Percentiles rank a stretch among this genome's conserved stretches.
phyloP scores from a whole-genome alignment of 345 rosid genomes.

The Cardamine resedifolia region DNA sequence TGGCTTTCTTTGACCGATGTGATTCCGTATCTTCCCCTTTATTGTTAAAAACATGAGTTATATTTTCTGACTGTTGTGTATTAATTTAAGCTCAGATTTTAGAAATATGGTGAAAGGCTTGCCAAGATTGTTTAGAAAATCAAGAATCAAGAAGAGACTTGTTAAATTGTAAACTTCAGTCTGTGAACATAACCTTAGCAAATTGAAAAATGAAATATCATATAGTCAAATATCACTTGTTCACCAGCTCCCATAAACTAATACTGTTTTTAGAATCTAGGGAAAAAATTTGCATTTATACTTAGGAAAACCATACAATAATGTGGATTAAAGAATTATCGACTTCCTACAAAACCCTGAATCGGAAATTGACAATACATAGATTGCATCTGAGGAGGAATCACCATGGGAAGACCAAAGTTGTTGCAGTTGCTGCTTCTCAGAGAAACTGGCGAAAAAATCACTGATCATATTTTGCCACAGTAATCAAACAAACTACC shows the following conservation, averaged over 20 bases:
- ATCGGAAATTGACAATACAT: too few relatives aligned
- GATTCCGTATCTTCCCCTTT: neutral
- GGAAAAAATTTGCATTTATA: neutral
- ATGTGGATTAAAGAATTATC: neutral
- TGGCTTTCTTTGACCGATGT: neutral
- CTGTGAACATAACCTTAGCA: neutral
- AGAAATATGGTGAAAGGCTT: neutral
- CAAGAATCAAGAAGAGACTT: neutral
- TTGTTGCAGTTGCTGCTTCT: too few relatives aligned
- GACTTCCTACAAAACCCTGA: neutral
- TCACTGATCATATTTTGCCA: too few relatives aligned
- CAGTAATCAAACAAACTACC: too few relatives aligned
- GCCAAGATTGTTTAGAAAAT: neutral
- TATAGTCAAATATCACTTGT: neutral
- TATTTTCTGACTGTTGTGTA: neutral
- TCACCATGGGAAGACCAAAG: too few relatives aligned
- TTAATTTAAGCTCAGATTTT: neutral
- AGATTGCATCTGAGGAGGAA: too few relatives aligned
- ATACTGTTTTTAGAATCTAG: neutral
- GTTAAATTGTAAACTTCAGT: neutral
- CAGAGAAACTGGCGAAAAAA: too few relatives aligned
- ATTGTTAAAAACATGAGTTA: neutral
- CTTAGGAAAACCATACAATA: neutral
- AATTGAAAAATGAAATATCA: too few relatives aligned
- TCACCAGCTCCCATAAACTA: neutral